phyloP scores from a whole-genome alignment of 345 rosid genomes.

The Sisymbrium irio region DNA sequence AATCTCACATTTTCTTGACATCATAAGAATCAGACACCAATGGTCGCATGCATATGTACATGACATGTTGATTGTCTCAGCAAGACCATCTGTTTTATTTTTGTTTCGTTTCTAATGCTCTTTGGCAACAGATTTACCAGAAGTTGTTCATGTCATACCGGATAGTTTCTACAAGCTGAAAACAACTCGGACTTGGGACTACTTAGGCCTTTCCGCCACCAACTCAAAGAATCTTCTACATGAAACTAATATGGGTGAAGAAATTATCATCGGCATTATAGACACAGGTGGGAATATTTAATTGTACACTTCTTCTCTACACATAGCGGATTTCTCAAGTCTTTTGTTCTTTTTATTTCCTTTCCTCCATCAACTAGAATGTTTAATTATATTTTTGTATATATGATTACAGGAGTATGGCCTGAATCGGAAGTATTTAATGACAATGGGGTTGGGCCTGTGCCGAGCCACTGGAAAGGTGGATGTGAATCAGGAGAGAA shows the following conservation, averaged over 20 bases:
- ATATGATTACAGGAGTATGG: too few relatives aligned
- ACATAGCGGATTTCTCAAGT: too few relatives aligned
- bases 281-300: conserved; percentile 27
- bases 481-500: too few relatives aligned
- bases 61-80: neutral
- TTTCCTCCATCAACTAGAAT: too few relatives aligned
- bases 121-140: conserved; percentile 36
- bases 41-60: too few relatives aligned
- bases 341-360: too few relatives aligned
- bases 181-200: conserved; percentile 54
- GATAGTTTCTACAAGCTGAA: conserved; percentile 36
- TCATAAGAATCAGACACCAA: neutral
- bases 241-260: conserved; percentile 34
- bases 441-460: too few relatives aligned
- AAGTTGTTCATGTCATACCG: conserved; percentile 41
- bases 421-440: too few relatives aligned
- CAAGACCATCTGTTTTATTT: neutral
- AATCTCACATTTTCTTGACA: neutral
- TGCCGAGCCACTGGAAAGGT: too few relatives aligned
- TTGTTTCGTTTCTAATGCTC: neutral
- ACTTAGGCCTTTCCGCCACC: conserved; percentile 35
- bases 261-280: conserved; percentile 22
- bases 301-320: neutral
- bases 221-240: conserved; percentile 22
- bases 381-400: too few relatives aligned